Percentiles rank a stretch among this genome's conserved stretches.
These are phyloP conservation scores for Arbutus unedo DNA, from an alignment of 148 eudicot genomes.

Conservation along the genomic window DNA sequence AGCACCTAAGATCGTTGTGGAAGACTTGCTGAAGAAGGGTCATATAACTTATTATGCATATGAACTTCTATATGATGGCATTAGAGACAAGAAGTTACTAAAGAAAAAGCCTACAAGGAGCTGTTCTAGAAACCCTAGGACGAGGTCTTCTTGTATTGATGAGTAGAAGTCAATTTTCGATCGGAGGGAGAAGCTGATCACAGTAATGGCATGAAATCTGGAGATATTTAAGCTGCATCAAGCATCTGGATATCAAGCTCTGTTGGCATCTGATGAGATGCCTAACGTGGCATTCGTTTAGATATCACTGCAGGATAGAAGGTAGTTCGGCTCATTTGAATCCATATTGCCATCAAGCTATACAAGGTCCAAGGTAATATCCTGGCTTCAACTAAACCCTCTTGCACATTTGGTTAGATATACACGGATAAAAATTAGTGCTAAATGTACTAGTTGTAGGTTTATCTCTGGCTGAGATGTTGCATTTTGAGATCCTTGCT, in stretches of 20 bases:
- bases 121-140: constrained; percentile 7
- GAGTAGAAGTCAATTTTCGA: not conserved
- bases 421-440: not conserved
- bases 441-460: not conserved
- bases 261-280: constrained; percentile 5
- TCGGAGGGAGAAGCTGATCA: not conserved
- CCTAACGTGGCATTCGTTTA: not conserved
- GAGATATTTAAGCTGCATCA: not conserved
- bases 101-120: constrained; percentile 32
- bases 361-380: not conserved
- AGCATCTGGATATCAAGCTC: constrained; percentile 4
- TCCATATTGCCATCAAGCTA: not conserved
- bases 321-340: not conserved
- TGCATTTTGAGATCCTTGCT: not conserved
- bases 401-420: not conserved
- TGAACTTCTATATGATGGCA: constrained; percentile 77
- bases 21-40: constrained; percentile 78
- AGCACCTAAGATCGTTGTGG: constrained; percentile 93
- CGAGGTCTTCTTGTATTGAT: constrained; percentile 2
- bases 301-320: constrained; percentile 1
- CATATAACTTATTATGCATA: constrained; percentile 83
- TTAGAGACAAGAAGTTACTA: constrained; percentile 68
- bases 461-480: not conserved
- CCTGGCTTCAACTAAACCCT: not conserved
- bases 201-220: not conserved